Evolutionary conservation across 2,329 filamentous ascomycete genomes (phyloP), one percentile per base, ranked within the genome.

Genomic region (Clonostachys rosea): DNA sequence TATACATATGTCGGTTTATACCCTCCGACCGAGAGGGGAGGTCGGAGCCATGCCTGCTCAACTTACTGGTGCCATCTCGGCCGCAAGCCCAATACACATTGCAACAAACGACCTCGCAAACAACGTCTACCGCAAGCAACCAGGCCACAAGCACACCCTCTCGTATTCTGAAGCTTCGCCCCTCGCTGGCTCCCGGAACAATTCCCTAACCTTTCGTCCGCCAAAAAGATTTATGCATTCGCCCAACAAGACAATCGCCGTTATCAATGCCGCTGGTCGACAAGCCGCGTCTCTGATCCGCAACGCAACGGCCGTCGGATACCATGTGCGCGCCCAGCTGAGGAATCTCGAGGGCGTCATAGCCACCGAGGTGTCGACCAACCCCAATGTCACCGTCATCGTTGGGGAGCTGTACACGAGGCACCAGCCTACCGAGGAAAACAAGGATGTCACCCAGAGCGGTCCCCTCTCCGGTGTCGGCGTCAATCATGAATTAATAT

Each of bases 251-350:
- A 94, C 88, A 47, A 90, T 95, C 60, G 92, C 91, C 63, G 86
- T 96, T 62, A 91, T 97, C 72, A 97, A 97, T 71, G 90, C 90
- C 63, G 92, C 90, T 65, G 94, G 94, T 61, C 88, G 94, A 59
- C 94, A 99, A 75, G 91, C 92, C 54, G 92, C 92, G 49, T 96
- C 91, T 50, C 84, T 99, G 60, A 94, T 96, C 58, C 87, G 94
- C 56, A 91, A 96, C 62, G 92, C 92, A 49, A 89, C 89, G 41
- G 94, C 94, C 50, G 86, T 97, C 47, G 94, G 94, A 55, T 97
- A 94, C 75, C 83, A 86, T 65, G 92, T 99, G 48, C 88, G 89
- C 60, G 94, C 91, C 33, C 94, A 97, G 71, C 78, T 97, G 66
- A 83, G 91, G 60, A 92, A 90, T 59, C 80, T 87, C 52, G 88